Percentiles rank a stretch among this genome's conserved stretches.
Evolutionary conservation across 2,329 filamentous ascomycete species (phyloP).

Genomic region (Arthrobotrys megalospora): DNA sequence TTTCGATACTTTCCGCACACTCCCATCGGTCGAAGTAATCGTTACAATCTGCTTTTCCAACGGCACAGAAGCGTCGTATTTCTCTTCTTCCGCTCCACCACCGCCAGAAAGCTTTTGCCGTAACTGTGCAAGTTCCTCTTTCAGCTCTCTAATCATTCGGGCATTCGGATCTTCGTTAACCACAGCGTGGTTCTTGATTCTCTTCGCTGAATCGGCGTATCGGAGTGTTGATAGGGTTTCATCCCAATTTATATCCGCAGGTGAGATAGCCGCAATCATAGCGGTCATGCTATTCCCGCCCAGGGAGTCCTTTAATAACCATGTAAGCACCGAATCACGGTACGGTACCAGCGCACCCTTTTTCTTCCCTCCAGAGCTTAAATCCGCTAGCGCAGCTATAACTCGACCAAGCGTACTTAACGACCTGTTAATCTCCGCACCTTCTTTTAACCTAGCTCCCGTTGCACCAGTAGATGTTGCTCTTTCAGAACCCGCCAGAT

Average conservation of each 20-base stretch:
- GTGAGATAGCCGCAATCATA: constrained; percentile 99
- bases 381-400: constrained; percentile 92
- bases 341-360: constrained; percentile 86
- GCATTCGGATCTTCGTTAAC: constrained; percentile 99
- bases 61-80: constrained; percentile 93
- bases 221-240: constrained; percentile 95
- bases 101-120: constrained; percentile 84
- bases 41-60: constrained; percentile 96
- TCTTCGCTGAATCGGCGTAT: constrained; percentile 97
- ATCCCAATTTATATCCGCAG: constrained; percentile 98
- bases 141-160: constrained; percentile 97
- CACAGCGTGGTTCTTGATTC: constrained; percentile 99
- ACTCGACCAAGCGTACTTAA: constrained; percentile 96
- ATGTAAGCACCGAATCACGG: constrained; percentile 95
- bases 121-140: constrained; percentile 90
- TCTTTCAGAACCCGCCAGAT: constrained; percentile 96
- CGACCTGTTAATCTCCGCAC: constrained; percentile 97
- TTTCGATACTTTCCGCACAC: constrained; percentile 95
- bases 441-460: constrained; percentile 93
- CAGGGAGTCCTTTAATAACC: constrained; percentile 95
- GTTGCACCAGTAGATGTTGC: constrained; percentile 97
- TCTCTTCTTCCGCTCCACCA: constrained; percentile 76
- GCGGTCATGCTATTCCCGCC: constrained; percentile 99
- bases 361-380: constrained; percentile 85
- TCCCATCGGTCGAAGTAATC: constrained; percentile 87